phyloP scores from a whole-genome alignment of 345 rosid species.

The Hevea brasiliensis region DNA sequence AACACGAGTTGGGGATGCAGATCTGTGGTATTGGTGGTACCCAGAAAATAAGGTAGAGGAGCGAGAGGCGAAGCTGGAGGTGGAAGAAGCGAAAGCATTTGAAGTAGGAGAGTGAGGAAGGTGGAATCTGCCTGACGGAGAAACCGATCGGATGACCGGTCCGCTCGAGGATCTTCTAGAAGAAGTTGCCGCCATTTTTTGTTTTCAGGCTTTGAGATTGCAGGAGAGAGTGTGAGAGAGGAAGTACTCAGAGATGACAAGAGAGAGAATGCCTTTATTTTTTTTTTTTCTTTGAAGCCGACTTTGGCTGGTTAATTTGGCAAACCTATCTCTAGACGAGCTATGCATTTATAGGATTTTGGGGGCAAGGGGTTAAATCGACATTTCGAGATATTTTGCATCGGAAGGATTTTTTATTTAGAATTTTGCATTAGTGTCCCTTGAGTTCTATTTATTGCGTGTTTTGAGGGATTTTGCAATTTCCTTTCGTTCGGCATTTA shows the following conservation, averaged over 20 bases:
- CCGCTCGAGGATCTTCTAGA: constrained; percentile 43
- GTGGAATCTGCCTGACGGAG: constrained; percentile 47
- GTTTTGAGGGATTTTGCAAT: neutral
- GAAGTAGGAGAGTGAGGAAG: constrained; percentile 25
- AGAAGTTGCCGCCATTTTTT: constrained; percentile 49
- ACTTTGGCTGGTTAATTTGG: constrained; percentile 40
- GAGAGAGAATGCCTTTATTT: neutral
- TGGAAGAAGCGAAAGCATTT: constrained; percentile 51
- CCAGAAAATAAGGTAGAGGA: constrained; percentile 37
- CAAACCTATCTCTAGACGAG: constrained; percentile 50
- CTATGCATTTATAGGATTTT: constrained; percentile 45
- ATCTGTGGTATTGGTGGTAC: constrained; percentile 22
- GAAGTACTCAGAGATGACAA: neutral
- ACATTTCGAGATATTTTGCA: constrained; percentile 19
- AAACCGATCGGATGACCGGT: constrained; percentile 38
- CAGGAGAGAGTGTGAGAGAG: constrained; percentile 16
- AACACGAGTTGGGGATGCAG: constrained; percentile 57
- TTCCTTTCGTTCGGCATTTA: no score
- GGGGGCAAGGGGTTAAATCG: neutral
- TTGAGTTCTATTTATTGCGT: neutral
- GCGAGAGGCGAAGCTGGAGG: constrained; percentile 49
- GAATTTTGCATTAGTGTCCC: constrained; percentile 2
- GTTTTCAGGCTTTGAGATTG: neutral
- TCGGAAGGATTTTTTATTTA: neutral
- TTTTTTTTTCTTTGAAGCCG: neutral